Percentiles rank a stretch among this genome's conserved stretches.
Evolutionary conservation across 2,329 filamentous ascomycete species (phyloP).

Genomic region (Lecanoromycetidae sp.): DNA sequence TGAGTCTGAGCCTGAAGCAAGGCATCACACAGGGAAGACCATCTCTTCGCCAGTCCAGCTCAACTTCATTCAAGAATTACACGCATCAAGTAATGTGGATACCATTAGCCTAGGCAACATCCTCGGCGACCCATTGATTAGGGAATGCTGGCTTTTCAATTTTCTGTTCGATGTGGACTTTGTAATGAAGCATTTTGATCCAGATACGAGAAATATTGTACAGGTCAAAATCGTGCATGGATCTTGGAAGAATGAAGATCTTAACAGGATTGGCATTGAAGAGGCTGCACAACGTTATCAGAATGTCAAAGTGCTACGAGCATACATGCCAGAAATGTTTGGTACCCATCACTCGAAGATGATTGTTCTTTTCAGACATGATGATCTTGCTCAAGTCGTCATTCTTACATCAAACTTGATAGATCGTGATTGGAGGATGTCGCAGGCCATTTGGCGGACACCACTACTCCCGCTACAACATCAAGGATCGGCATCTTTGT

Average conservation of each 20-base stretch:
- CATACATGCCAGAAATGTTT: slow-evolving; percentile 71
- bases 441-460: slow-evolving; percentile 69
- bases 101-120: slow-evolving; percentile 55
- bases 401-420: slow-evolving; percentile 93
- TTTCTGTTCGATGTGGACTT: slow-evolving; percentile 47
- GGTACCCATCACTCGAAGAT: slow-evolving; percentile 83
- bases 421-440: slow-evolving; percentile 73
- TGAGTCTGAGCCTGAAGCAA: neutral
- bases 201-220: slow-evolving; percentile 41
- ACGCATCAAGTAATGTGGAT: slow-evolving; percentile 49
- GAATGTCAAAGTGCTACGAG: slow-evolving; percentile 60
- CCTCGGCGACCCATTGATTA: slow-evolving; percentile 61
- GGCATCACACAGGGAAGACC: neutral
- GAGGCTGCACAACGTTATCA: slow-evolving; percentile 47
- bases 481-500: neutral
- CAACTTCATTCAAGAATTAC: slow-evolving; percentile 55
- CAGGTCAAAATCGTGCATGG: slow-evolving; percentile 50
- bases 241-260: slow-evolving; percentile 56
- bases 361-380: slow-evolving; percentile 68
- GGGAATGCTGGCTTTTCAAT: slow-evolving; percentile 48
- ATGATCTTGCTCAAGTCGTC: slow-evolving; percentile 63
- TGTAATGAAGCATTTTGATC: slow-evolving; percentile 45
- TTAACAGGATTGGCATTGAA: slow-evolving; percentile 44
- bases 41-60: slow-evolving; percentile 55
- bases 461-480: slow-evolving; percentile 48